Evolutionary conservation across 495 filamentous ascomycete genomes (phyloP).

Genomic region (Aspergillus avenaceus): DNA sequence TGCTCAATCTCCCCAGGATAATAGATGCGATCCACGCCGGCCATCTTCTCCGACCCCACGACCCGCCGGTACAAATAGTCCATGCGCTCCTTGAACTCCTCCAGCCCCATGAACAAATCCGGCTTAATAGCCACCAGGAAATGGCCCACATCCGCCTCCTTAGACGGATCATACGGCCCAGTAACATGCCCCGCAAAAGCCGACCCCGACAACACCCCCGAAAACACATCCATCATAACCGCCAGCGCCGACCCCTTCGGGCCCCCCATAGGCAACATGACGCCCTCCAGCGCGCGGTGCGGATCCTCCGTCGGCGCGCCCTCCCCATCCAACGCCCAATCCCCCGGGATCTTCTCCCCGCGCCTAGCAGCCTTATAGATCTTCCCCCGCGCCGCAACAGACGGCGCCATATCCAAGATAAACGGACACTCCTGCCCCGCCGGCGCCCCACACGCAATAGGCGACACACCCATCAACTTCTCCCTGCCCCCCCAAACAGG

Average conservation of each 20-base stretch:
- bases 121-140: slow-evolving; percentile 73
- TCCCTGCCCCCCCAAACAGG: slow-evolving; percentile 66
- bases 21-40: slow-evolving; percentile 69
- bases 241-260: slow-evolving; percentile 69
- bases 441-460: slow-evolving; percentile 73
- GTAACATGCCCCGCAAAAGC: slow-evolving; percentile 71
- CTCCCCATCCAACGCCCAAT: slow-evolving; percentile 71
- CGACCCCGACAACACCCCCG: slow-evolving; percentile 65
- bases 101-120: slow-evolving; percentile 67
- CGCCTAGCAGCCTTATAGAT: slow-evolving; percentile 68
- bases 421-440: slow-evolving; percentile 54
- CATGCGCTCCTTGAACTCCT: slow-evolving; percentile 68
- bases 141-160: slow-evolving; percentile 68
- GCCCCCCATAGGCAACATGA: slow-evolving; percentile 78
- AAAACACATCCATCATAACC: slow-evolving; percentile 85
- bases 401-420: slow-evolving; percentile 77
- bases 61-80: slow-evolving; percentile 63
- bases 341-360: slow-evolving; percentile 68
- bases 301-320: slow-evolving; percentile 68
- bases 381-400: slow-evolving; percentile 68
- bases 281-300: slow-evolving; percentile 57
- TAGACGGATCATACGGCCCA: slow-evolving; percentile 65
- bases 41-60: slow-evolving; percentile 59
- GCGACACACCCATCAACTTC: slow-evolving; percentile 71
- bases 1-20: slow-evolving; percentile 79